Conservation (phyloP, 768 basidiomycete genomes). For the Leccinum uliginosum region DNA sequence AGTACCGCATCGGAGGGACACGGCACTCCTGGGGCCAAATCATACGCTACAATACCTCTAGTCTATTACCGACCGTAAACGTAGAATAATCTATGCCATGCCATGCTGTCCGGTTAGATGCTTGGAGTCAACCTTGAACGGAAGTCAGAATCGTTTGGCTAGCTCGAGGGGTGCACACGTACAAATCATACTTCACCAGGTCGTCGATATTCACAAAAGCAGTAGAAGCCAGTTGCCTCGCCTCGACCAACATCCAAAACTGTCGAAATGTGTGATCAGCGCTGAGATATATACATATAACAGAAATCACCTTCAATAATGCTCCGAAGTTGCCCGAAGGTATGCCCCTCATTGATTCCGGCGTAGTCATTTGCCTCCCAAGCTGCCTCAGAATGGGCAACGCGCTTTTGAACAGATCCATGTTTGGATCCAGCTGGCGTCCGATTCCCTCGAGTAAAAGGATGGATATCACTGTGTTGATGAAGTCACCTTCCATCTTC, state of each 20-base stretch:
- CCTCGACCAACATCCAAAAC: slow-evolving; percentile 95
- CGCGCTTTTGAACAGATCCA: slow-evolving; percentile 95
- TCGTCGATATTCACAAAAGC: slow-evolving; percentile 82
- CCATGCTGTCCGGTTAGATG: slow-evolving; percentile 27
- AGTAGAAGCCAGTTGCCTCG: slow-evolving; percentile 76
- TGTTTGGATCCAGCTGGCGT: slow-evolving; percentile 80
- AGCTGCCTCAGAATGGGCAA: slow-evolving; percentile 90
- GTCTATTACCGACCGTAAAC: slow-evolving; percentile 4
- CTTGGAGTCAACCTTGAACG: slow-evolving; percentile 46
- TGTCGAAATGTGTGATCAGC: slow-evolving; percentile 26
- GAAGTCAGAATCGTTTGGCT: slow-evolving; percentile 11
- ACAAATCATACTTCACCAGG: slow-evolving; percentile 85
- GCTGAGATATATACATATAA: background rate
- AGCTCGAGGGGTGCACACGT: slow-evolving; percentile 28
- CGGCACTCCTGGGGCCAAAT: slow-evolving; percentile 3
- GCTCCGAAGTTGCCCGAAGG: slow-evolving; percentile 74
- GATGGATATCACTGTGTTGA: slow-evolving; percentile 96
- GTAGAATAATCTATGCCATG: slow-evolving; percentile 13
- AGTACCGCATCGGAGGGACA: slow-evolving; percentile 11
- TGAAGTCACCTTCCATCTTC: slow-evolving; percentile 97
- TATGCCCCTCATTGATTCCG: slow-evolving; percentile 55
- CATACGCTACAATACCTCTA: slow-evolving; percentile 18
- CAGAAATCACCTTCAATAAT: slow-evolving; percentile 72
- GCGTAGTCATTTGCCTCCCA: slow-evolving; percentile 85
- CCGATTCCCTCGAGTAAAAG: slow-evolving; percentile 95